These are phyloP conservation scores for Cladosporium halotolerans DNA, from an alignment of 2,329 filamentous ascomycete genomes.

Conservation along the genomic window DNA sequence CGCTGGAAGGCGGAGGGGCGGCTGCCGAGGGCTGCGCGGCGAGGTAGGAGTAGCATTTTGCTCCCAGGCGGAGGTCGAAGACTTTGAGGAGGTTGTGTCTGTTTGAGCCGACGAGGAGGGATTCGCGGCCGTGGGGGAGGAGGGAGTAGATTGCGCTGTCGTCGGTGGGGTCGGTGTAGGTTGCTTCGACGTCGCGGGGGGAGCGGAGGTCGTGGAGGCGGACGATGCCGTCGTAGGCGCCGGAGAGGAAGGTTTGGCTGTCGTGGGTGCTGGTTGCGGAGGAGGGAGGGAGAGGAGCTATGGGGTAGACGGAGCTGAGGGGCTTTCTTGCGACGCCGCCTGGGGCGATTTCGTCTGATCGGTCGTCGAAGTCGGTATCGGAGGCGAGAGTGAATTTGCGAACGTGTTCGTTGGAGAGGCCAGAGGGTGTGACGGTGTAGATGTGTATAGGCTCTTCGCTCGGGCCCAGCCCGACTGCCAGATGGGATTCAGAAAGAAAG, in stretches of 20 bases:
- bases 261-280: conserved; percentile 27
- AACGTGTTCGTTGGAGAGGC: conserved; percentile 34
- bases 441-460: conserved; percentile 42
- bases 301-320: conserved; percentile 40
- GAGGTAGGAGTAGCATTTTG: conserved; percentile 28
- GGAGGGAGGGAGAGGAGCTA: conserved; percentile 34
- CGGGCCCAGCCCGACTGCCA: conserved; percentile 48
- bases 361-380: conserved; percentile 17
- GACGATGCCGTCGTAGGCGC: conserved; percentile 53
- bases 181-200: conserved; percentile 38
- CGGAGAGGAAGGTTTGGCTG: conserved; percentile 52
- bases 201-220: conserved; percentile 58
- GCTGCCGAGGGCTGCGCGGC: conserved; percentile 13
- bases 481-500: conserved; percentile 44
- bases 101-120: conserved; percentile 51
- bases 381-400: conserved; percentile 32
- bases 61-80: conserved; percentile 53
- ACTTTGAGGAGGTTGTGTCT: conserved; percentile 55
- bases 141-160: conserved; percentile 55
- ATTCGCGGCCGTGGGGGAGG: conserved; percentile 49
- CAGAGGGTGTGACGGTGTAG: conserved; percentile 44
- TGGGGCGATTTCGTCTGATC: conserved; percentile 12
- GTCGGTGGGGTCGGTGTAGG: conserved; percentile 52
- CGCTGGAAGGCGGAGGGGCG: neutral
- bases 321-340: conserved; percentile 24